A percentile compares a stretch with the other conserved stretches of the same genome.
Evolutionary conservation across 768 basidiomycete genomes (phyloP).

Genomic region (Leccinum subtestaceum): DNA sequence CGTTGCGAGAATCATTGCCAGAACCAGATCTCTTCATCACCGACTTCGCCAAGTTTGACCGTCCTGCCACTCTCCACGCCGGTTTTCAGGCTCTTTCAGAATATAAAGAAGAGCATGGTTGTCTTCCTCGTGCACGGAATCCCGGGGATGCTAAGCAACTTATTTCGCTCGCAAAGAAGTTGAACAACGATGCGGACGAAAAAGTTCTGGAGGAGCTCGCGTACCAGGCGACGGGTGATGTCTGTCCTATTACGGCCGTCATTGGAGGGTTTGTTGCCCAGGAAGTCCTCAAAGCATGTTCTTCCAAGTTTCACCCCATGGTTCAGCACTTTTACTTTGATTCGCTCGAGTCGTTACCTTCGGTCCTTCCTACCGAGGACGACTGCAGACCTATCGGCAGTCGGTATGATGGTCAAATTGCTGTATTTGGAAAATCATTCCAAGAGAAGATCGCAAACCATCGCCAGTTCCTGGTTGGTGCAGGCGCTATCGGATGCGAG

Average conservation of each 20-base stretch:
- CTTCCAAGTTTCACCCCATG: conserved; percentile 97
- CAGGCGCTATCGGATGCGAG: conserved; percentile 99
- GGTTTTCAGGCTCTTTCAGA: conserved; percentile 92
- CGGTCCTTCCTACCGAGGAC: conserved; percentile 66
- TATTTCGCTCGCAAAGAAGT: conserved; percentile 73
- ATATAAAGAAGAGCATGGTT: conserved; percentile 61
- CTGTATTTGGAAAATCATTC: conserved; percentile 91
- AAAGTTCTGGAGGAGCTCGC: conserved; percentile 80
- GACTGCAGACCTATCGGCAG: conserved; percentile 81
- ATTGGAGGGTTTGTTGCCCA: conserved; percentile 98
- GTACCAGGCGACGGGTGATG: conserved; percentile 88
- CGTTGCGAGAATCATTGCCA: conserved; percentile 79
- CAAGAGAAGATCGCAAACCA: conserved; percentile 88
- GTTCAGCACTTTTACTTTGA: conserved; percentile 96
- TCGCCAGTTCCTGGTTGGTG: conserved; percentile 94
- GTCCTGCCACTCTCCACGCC: conserved; percentile 83
- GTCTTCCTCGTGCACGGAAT: conserved; percentile 82
- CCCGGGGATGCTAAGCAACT: conserved; percentile 71
- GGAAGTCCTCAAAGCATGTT: conserved; percentile 94
- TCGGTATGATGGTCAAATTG: conserved; percentile 93
- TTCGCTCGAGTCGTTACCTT: conserved; percentile 91
- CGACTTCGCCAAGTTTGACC: conserved; percentile 97
- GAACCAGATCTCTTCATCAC: conserved; percentile 88
- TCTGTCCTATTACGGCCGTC: conserved; percentile 89
- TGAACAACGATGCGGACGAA: conserved; percentile 75